A percentile compares a stretch with the other conserved stretches of the same genome.
Conservation (phyloP, 768 basidiomycete genomes). For the Mycena haematopus region DNA sequence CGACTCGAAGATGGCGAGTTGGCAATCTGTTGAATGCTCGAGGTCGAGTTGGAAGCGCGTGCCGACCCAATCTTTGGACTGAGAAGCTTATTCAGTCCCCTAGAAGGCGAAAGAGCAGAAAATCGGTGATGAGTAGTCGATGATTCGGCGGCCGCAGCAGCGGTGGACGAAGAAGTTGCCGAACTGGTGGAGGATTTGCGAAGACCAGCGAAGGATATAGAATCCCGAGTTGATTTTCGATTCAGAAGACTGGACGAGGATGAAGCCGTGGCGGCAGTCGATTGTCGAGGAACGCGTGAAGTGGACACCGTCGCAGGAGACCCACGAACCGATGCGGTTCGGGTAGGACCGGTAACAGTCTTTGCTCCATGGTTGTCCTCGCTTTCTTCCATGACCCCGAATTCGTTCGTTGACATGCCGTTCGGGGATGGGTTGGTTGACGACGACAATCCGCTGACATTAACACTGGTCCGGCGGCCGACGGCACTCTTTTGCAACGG, state of each 20-base stretch:
- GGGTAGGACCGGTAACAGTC: constrained; percentile 43
- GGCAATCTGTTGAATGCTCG: constrained; percentile 57
- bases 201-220: constrained; percentile 72
- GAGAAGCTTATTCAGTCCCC: constrained; percentile 73
- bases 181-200: constrained; percentile 87
- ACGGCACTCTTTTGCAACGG: constrained; percentile 67
- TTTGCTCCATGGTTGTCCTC: constrained; percentile 57
- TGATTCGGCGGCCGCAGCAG: constrained; percentile 51
- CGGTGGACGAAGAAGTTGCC: constrained; percentile 69
- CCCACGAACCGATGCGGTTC: constrained; percentile 63
- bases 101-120: constrained; percentile 86
- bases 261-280: constrained; percentile 51
- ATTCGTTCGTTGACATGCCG: constrained; percentile 66
- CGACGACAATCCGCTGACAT: constrained; percentile 55
- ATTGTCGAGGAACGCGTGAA: constrained; percentile 73
- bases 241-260: constrained; percentile 53
- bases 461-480: constrained; percentile 71
- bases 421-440: constrained; percentile 73
- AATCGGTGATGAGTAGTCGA: constrained; percentile 65
- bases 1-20: constrained; percentile 73
- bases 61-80: constrained; percentile 76
- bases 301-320: constrained; percentile 65
- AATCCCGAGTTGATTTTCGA: constrained; percentile 79
- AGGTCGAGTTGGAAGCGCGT: constrained; percentile 58
- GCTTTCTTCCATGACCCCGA: constrained; percentile 82